Conservation (phyloP, 2,329 filamentous ascomycete species). For the Scedosporium apiospermum region DNA sequence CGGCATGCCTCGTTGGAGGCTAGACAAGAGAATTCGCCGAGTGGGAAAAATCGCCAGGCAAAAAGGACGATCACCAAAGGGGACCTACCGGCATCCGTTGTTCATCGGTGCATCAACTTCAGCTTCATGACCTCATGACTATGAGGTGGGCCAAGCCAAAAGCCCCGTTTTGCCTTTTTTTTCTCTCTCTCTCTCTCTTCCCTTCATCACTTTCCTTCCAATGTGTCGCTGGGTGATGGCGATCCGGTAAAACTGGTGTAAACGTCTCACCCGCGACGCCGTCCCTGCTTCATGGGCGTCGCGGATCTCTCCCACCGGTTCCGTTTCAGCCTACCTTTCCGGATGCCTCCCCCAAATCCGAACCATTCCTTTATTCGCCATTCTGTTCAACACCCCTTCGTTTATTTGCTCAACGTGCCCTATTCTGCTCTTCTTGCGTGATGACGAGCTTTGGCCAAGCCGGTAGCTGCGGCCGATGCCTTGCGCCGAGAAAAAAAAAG, state of each 20-base stretch:
- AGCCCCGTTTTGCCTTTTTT: not conserved
- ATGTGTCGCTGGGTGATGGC: too few species aligned
- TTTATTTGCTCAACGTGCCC: not conserved
- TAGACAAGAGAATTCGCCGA: too few species aligned
- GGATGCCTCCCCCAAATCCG: not conserved
- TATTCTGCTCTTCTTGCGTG: not conserved
- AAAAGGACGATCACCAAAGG: too few species aligned
- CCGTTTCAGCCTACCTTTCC: not conserved
- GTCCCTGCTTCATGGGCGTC: not conserved
- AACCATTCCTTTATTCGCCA: not conserved
- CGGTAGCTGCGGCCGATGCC: not conserved
- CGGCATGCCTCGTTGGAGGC: too few species aligned
- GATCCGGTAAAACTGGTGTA: not conserved
- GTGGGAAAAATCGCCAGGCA: too few species aligned
- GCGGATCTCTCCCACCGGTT: not conserved
- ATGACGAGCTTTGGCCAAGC: not conserved
- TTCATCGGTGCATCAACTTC: not conserved
- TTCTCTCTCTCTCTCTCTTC: not conserved
- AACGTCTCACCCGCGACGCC: not conserved
- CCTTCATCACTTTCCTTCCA: not conserved
- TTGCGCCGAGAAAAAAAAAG: not conserved
- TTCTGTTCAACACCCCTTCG: not conserved
- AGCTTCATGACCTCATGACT: not conserved
- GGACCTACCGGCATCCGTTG: not conserved
- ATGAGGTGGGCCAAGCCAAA: not conserved